Percentiles rank a stretch among this genome's conserved stretches.
Conservation (phyloP, 2,329 filamentous ascomycete genomes). For the Thelonectria rubi region DNA sequence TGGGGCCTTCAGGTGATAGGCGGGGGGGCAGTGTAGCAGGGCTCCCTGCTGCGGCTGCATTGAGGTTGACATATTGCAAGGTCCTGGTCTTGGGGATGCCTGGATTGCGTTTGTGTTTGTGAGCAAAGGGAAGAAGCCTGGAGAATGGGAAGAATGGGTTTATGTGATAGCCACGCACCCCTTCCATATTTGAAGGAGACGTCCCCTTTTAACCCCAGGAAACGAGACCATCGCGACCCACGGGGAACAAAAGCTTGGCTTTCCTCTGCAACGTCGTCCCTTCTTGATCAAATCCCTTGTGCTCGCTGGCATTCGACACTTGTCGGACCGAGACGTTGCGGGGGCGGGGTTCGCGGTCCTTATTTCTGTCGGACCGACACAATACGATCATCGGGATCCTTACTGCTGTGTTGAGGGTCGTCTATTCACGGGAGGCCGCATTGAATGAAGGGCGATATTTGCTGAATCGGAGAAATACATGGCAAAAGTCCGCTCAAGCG, state of each 20-base stretch:
- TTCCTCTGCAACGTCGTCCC: not conserved
- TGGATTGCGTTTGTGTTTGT: not conserved
- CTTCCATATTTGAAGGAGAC: not conserved
- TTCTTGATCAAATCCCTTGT: not conserved
- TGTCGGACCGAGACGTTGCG: slow-evolving; percentile 5
- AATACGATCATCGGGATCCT: too few relatives aligned
- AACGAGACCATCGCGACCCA: not conserved
- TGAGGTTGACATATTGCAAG: not conserved
- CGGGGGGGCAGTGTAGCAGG: slow-evolving; percentile 12
- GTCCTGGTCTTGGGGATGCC: not conserved
- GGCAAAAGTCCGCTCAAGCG: not conserved
- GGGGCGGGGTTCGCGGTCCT: not conserved
- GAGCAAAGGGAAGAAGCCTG: not conserved
- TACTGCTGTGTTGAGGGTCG: too few relatives aligned
- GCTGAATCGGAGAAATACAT: not conserved
- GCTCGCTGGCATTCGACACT: not conserved
- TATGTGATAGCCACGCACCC: not conserved
- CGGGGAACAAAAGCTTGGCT: not conserved
- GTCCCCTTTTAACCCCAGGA: not conserved
- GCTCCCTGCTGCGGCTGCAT: not conserved
- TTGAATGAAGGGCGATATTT: not conserved
- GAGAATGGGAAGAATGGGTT: not conserved
- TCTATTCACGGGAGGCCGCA: not conserved
- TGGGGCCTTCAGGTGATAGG: slow-evolving; percentile 37
- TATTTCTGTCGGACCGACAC: slow-evolving; percentile 6